Evolutionary conservation across 495 filamentous ascomycete genomes (phyloP).

Genomic region (Penicillium simplicissimum): DNA sequence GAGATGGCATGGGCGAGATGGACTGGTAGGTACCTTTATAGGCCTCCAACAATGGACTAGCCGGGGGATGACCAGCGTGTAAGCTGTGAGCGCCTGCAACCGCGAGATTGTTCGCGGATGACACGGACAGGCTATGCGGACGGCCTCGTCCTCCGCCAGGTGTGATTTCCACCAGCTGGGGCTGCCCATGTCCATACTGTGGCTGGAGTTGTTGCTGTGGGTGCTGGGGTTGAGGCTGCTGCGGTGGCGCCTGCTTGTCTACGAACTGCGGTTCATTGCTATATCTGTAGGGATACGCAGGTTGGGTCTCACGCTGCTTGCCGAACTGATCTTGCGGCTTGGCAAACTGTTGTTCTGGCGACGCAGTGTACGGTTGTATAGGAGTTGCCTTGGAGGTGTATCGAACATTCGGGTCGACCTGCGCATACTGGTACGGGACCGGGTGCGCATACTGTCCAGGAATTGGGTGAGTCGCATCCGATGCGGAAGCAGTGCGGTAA

Average conservation of each 20-base stretch:
- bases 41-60: conserved; percentile 84
- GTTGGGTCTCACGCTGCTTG: conserved; percentile 14
- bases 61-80: conserved; percentile 54
- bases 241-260: conserved; percentile 15
- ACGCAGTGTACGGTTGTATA: conserved; percentile 27
- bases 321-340: conserved; percentile 1
- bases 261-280: conserved; percentile 21
- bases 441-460: conserved; percentile 3
- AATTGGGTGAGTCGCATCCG: conserved; percentile 23
- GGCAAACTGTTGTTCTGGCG: conserved; percentile 25
- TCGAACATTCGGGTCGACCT: conserved; percentile 44
- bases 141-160: conserved; percentile 39
- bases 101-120: conserved; percentile 40
- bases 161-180: conserved; percentile 41
- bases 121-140: conserved; percentile 41
- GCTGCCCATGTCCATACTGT: conserved; percentile 16
- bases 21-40: conserved; percentile 95
- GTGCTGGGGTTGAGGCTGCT: conserved; percentile 21
- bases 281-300: conserved; percentile 27
- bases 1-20: conserved; percentile 92
- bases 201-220: conserved; percentile 27
- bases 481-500: conserved; percentile 31
- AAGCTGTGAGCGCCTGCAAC: conserved; percentile 24
- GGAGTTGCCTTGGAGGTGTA: conserved; percentile 44
- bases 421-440: conserved; percentile 17